Evolutionary conservation across 192 early-diverging fungal genomes (phyloP).

Genomic region (Diversispora eburnea): DNA sequence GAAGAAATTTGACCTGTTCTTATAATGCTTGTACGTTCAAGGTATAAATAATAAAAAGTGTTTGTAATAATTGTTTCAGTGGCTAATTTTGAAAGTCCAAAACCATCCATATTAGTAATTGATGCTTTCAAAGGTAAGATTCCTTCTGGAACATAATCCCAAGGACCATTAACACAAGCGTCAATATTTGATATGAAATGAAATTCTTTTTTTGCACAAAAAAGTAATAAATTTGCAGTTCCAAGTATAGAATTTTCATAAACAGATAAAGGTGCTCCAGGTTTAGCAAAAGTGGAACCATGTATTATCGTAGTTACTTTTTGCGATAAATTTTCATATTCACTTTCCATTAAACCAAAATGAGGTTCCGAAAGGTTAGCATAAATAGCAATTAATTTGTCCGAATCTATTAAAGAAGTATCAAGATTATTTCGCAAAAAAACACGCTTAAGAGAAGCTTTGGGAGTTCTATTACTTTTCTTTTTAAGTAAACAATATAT

Average conservation of each 20-base stretch:
- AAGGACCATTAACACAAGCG: not conserved
- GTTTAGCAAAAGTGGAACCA: not conserved
- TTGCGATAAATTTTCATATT: slow-evolving; percentile 4
- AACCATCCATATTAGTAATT: not conserved
- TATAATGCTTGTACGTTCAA: not conserved
- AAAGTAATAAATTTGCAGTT: slow-evolving; percentile 17
- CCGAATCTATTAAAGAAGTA: slow-evolving; percentile 4
- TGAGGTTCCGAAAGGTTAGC: slow-evolving; percentile 7
- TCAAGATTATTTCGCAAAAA: not conserved
- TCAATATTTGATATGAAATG: slow-evolving; percentile 7
- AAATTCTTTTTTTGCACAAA: slow-evolving; percentile 16
- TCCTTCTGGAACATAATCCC: slow-evolving; percentile 10
- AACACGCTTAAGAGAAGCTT: slow-evolving; percentile 8
- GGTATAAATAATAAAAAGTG: slow-evolving; percentile 14
- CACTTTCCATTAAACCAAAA: not conserved
- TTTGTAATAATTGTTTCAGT: slow-evolving; percentile 4
- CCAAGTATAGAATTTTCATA: slow-evolving; percentile 3
- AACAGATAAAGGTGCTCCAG: not conserved
- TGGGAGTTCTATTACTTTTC: not conserved
- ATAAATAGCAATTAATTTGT: not conserved
- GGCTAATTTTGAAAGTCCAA: not conserved
- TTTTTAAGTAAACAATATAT: slow-evolving; percentile 16
- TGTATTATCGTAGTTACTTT: slow-evolving; percentile 10
- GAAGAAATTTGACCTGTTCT: not conserved
- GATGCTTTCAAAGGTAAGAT: slow-evolving; percentile 3